A percentile compares a stretch with the other conserved stretches of the same genome.
These are phyloP conservation scores for Paramecium biaurelia DNA, from an alignment of 73 alveolate genomes.

Conservation along the genomic window DNA sequence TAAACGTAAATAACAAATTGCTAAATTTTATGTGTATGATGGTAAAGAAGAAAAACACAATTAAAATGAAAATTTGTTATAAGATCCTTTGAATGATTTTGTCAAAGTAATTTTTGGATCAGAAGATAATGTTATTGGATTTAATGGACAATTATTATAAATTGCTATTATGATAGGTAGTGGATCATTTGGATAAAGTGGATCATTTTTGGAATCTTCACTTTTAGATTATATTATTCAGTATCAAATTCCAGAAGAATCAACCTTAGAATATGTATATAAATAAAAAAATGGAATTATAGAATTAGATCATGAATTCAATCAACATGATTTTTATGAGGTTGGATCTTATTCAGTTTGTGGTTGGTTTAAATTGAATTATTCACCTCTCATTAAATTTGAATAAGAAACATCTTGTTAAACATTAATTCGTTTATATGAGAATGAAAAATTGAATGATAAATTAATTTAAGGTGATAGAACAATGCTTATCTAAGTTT, in stretches of 20 bases:
- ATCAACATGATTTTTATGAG: neutral
- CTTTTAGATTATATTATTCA: neutral
- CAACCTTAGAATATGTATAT: neutral
- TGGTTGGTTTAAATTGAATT: constrained; percentile 12
- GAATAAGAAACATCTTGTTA: neutral
- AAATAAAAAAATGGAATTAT: neutral
- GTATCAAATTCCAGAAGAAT: neutral
- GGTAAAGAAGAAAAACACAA: neutral
- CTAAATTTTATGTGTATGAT: neutral
- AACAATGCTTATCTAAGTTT: neutral
- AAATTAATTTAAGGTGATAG: constrained; percentile 29
- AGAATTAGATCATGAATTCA: neutral
- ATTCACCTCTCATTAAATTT: neutral
- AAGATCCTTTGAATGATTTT: neutral
- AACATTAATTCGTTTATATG: neutral
- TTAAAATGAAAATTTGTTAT: neutral
- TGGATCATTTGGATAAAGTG: neutral
- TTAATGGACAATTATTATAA: neutral
- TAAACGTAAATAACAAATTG: neutral
- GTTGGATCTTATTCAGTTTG: neutral
- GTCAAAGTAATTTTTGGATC: neutral
- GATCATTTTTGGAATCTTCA: neutral
- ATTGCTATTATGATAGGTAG: neutral
- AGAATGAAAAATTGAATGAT: neutral
- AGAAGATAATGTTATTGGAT: neutral